Percentiles rank a stretch among this genome's conserved stretches.
These are phyloP conservation scores for Saccharomycopsis hybrid DNA, from an alignment of 1,139 yeast genomes.

Conservation along the genomic window DNA sequence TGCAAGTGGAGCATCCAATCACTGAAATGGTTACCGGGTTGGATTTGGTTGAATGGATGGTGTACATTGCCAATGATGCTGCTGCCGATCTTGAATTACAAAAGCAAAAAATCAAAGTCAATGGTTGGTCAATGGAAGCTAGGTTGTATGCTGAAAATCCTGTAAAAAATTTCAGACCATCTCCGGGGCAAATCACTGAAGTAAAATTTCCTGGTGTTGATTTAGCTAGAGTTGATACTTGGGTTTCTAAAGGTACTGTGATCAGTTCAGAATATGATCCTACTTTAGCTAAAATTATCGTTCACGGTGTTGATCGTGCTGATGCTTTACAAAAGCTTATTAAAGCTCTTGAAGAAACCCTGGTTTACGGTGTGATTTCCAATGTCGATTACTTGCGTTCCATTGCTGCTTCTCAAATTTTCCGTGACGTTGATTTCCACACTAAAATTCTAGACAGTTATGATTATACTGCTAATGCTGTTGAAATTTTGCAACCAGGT, in stretches of 20 bases:
- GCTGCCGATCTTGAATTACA: slow-evolving; percentile 66
- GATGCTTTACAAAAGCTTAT: slow-evolving; percentile 76
- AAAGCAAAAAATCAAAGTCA: slow-evolving; percentile 40
- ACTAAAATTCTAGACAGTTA: slow-evolving; percentile 85
- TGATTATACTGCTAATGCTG: slow-evolving; percentile 72
- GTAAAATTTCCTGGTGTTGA: slow-evolving; percentile 78
- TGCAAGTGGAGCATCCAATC: slow-evolving; percentile 96
- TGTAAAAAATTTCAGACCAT: slow-evolving; percentile 87
- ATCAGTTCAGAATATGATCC: slow-evolving; percentile 95
- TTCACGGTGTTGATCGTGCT: slow-evolving; percentile 79
- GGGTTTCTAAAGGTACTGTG: slow-evolving; percentile 89
- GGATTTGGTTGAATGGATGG: slow-evolving; percentile 96
- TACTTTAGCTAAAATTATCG: slow-evolving; percentile 91
- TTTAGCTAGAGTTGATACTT: slow-evolving; percentile 90
- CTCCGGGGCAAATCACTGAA: slow-evolving; percentile 89
- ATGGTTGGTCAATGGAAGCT: slow-evolving; percentile 95
- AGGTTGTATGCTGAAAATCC: slow-evolving; percentile 96
- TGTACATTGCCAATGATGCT: slow-evolving; percentile 79
- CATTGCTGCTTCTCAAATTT: slow-evolving; percentile 78
- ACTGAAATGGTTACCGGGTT: slow-evolving; percentile 93
- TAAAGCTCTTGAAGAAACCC: slow-evolving; percentile 79
- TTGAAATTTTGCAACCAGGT: slow-evolving; percentile 82
- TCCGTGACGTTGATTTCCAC: slow-evolving; percentile 73
- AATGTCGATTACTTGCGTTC: slow-evolving; percentile 85
- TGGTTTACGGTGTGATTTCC: slow-evolving; percentile 80